These are phyloP conservation scores for Trypanosoma mega DNA, from an alignment of 208 protist genomes.

Conservation along the genomic window DNA sequence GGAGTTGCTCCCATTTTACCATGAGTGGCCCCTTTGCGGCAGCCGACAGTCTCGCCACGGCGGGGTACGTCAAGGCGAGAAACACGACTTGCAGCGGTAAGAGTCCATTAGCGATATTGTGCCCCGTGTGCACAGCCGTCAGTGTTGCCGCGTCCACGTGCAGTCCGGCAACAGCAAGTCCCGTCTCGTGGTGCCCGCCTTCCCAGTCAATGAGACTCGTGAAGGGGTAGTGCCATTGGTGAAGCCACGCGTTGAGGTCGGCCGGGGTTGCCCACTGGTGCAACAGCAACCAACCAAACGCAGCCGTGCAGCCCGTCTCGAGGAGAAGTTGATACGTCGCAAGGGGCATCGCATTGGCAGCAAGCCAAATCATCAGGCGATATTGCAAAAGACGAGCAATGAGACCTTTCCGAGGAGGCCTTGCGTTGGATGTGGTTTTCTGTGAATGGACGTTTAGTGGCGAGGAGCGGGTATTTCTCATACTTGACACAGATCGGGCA, in stretches of 20 bases:
- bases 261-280: slow-evolving; percentile 25
- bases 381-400: slow-evolving; percentile 23
- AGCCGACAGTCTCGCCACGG: slow-evolving; percentile 16
- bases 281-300: slow-evolving; percentile 45
- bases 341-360: slow-evolving; percentile 52
- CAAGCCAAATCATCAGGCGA: slow-evolving; percentile 41
- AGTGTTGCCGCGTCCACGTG: slow-evolving; percentile 53
- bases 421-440: background rate
- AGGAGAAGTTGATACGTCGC: slow-evolving; percentile 70
- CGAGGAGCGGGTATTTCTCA: no score
- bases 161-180: slow-evolving; percentile 35
- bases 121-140: slow-evolving; percentile 56
- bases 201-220: slow-evolving; percentile 46
- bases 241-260: slow-evolving; percentile 32
- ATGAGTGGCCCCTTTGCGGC: background rate
- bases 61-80: slow-evolving; percentile 41
- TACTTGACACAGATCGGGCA: no score
- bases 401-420: background rate
- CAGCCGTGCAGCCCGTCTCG: slow-evolving; percentile 42
- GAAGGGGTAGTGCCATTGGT: slow-evolving; percentile 50
- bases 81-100: slow-evolving; percentile 62
- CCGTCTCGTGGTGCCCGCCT: slow-evolving; percentile 40
- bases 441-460: no score
- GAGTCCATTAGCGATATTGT: slow-evolving; percentile 65
- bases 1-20: background rate